A percentile compares a stretch with the other conserved stretches of the same genome.
Evolutionary conservation across 139 green algal species (phyloP).

Genomic region (Chlorella vulgaris): DNA sequence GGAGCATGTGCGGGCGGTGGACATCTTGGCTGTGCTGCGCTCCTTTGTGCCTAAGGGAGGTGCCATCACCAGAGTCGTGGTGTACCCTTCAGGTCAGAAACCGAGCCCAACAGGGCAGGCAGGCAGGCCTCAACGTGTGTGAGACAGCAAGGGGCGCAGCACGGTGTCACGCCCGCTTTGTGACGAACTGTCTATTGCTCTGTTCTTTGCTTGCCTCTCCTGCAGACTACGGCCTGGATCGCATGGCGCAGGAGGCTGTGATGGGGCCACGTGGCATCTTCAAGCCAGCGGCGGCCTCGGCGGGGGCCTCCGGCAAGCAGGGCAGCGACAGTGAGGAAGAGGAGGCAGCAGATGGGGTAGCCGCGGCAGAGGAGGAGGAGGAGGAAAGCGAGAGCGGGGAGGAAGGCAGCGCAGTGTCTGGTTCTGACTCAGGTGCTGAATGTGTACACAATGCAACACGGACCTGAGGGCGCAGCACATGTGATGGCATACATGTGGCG

Average conservation of each 20-base stretch:
- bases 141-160: not conserved
- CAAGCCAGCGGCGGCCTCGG: not conserved
- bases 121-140: not conserved
- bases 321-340: not conserved
- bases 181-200: not conserved
- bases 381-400: conserved; percentile 38
- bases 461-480: no score
- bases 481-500: no score
- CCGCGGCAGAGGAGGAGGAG: conserved; percentile 26
- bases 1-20: conserved; percentile 78
- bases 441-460: not conserved
- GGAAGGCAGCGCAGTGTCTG: not conserved
- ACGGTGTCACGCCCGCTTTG: no score
- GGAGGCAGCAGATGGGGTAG: not conserved
- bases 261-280: conserved; percentile 70
- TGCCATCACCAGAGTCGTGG: conserved; percentile 63
- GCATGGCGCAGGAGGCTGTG: conserved; percentile 85
- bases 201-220: not conserved
- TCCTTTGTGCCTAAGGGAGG: conserved; percentile 74
- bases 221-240: conserved; percentile 87
- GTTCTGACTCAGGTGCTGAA: conserved; percentile 7
- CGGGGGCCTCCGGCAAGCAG: not conserved
- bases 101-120: not conserved
- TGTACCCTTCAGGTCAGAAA: conserved; percentile 78
- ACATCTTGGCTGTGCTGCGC: conserved; percentile 82